Evolutionary conservation across 2,329 filamentous ascomycete genomes (phyloP), one percentile per base, ranked within the genome.

Genomic region (Chrysoporthe puriensis): DNA sequence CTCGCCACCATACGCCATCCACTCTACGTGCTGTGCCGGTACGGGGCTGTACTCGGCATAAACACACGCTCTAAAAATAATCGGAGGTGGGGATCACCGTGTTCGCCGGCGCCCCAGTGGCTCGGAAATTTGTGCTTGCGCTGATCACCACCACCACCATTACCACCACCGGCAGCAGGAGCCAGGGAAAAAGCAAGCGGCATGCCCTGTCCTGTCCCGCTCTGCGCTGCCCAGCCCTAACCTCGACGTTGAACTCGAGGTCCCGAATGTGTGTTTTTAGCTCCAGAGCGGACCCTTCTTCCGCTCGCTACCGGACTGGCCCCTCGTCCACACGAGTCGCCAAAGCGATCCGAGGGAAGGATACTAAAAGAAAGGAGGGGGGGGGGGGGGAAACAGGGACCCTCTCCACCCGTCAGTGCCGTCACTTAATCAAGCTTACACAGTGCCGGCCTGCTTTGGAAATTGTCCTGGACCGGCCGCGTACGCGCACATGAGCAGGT

Each of bases 251-350:
- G 50, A 32, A 21, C 32, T 26, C 21, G 50, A 54, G 11, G 16
- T 5, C 50, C 50, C 26, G 50, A 54, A 32, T 54, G 21, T 52
- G 48, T 54, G 50, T 54, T 13, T 54, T 3, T 11, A 32, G 50
- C 57, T 60, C 57, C 16, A 62, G 43, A 16, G 18, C 18, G 58
- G 44, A 46, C 7, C 32, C 3, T 44, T 18, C 8, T 54, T 18
- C 58, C 62, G 62, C 40, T 64, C 62, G 56, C 66, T 64, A 64
- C 66, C 66, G 56, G 14, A 56, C 32, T 34, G 43, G 32, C 36
- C n/a, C 36, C 42, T 4, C 36, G n/a, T 44, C 36, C 44, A 61
- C 59, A 64, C 66, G 62, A 67, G 16, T 13, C 34, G 4, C 16
- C 26, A 26, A 42, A 7, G 50, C 6, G 46, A 48, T 18, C 44